phyloP scores from a whole-genome alignment of 495 filamentous ascomycete genomes.

The Tuber microsphaerosporum region DNA sequence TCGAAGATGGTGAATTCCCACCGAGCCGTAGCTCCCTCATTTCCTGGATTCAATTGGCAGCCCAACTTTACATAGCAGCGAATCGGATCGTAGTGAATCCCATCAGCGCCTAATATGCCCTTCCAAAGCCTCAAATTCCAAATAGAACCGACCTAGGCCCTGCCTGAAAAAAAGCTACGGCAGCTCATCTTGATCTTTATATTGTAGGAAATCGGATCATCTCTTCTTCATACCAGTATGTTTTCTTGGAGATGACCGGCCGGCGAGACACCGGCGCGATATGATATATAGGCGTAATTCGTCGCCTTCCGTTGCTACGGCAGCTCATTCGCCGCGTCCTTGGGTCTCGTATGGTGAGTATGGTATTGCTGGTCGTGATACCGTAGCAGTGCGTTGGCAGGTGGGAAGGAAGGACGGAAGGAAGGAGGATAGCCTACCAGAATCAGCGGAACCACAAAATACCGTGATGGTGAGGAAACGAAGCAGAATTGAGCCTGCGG shows the following conservation, averaged over 20 bases:
- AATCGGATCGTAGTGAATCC: background rate
- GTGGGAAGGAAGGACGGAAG: background rate
- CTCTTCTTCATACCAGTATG: background rate
- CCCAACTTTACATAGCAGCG: background rate
- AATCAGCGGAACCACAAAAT: background rate
- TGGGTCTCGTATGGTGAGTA: background rate
- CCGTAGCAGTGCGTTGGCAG: background rate
- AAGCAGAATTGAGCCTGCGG: background rate
- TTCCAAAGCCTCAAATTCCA: background rate
- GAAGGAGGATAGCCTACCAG: background rate
- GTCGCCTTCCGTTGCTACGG: background rate
- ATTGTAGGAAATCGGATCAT: background rate
- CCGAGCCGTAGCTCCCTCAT: background rate
- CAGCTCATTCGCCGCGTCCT: background rate
- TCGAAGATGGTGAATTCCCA: background rate
- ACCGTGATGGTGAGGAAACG: background rate
- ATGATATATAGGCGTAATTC: background rate
- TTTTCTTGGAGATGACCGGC: background rate
- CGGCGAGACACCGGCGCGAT: background rate
- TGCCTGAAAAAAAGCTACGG: background rate
- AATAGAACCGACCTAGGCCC: background rate
- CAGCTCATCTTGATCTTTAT: background rate
- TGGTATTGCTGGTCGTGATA: background rate
- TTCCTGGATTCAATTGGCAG: background rate
- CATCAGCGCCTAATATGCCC: background rate